These are phyloP conservation scores for Coniochaeta sp. DNA, from an alignment of 2,329 filamentous ascomycete genomes.

Conservation along the genomic window DNA sequence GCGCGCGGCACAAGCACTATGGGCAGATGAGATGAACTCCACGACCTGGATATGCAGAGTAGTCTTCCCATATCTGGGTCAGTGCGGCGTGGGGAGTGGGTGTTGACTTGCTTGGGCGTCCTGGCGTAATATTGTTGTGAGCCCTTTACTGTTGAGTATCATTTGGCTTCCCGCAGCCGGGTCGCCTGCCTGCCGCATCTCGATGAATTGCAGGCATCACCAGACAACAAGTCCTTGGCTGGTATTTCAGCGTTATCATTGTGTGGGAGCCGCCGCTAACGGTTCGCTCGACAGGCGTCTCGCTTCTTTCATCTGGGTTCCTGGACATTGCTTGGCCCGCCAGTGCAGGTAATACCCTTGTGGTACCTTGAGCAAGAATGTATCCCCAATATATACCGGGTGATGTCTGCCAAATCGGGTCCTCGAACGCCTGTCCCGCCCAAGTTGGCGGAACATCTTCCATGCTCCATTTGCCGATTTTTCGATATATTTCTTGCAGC, in stretches of 20 bases:
- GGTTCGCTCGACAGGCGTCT: not conserved
- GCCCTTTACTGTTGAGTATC: not conserved
- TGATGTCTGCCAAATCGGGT: not conserved
- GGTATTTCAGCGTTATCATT: not conserved
- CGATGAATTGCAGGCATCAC: not conserved
- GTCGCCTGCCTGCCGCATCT: slow-evolving; percentile 1
- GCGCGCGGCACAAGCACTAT: not conserved
- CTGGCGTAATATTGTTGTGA: not conserved
- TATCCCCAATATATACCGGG: not conserved
- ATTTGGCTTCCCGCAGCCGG: not conserved
- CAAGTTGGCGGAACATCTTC: not conserved
- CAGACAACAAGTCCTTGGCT: not conserved
- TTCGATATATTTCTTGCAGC: not conserved
- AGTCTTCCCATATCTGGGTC: not conserved
- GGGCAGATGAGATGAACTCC: not conserved
- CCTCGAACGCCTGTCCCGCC: not conserved
- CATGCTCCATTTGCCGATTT: not conserved
- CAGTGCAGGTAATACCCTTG: not conserved
- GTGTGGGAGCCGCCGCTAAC: too few relatives aligned
- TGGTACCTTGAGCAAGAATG: not conserved
- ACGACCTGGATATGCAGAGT: not conserved
- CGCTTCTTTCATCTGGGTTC: not conserved
- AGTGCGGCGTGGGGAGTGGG: not conserved
- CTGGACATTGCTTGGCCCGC: not conserved
- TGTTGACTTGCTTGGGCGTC: not conserved